Base-by-base conservation (phyloP, 2,329 filamentous ascomycete genomes). In the Exophiala oligosperma region DNA sequence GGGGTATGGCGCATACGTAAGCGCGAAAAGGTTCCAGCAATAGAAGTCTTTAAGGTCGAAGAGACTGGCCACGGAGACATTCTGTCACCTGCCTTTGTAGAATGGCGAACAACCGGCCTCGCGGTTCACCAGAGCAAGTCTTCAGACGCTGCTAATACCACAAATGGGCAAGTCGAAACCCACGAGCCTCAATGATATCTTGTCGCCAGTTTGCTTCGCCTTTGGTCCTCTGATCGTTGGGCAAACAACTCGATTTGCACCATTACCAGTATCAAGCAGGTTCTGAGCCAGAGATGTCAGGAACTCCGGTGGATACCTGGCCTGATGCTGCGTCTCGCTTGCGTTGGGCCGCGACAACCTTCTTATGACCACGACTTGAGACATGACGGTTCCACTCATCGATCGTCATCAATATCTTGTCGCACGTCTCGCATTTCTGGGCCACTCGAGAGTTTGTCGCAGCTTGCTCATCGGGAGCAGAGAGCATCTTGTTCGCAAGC, bases 1-100 rank as follows among this genome's bases (percentile, higher is more conserved):
- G 91, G 91, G 0, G 86, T 95, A 1, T 97, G 91, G 89, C 84
- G 87, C 61, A 90, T 99, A 68, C 79, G 84, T 49, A 83, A 91
- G 58, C 77, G 73, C 54, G 83, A 88, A 53, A 83, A 83, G 40
- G 82, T 83, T 0, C 78, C 83, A 1, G 73, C 76, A 4, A 89
- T 97, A 59, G 89, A 94, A 66, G 82, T 96, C 0, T 88, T 84
- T 73, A 86, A 83, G 68, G 76, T 92, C 3, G 84, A 90, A 66
- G 88, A 91, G 63, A 84, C 83, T 1, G 91, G 91, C 0, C 85
- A 90, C 62, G 91, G 91, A 0, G 80, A 83, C 24, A 91, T 96
- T 49, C 76, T 96, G 41, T 90, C 88, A 2, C 82, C 87, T 23
- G 84, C 89, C 12, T 96, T 96, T 69, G 81, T 89, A 67, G 82